Evolutionary conservation across 176 grass and related monocot genomes (phyloP), one percentile per base, ranked within the genome.

Genomic region (Oryza australiensis): DNA sequence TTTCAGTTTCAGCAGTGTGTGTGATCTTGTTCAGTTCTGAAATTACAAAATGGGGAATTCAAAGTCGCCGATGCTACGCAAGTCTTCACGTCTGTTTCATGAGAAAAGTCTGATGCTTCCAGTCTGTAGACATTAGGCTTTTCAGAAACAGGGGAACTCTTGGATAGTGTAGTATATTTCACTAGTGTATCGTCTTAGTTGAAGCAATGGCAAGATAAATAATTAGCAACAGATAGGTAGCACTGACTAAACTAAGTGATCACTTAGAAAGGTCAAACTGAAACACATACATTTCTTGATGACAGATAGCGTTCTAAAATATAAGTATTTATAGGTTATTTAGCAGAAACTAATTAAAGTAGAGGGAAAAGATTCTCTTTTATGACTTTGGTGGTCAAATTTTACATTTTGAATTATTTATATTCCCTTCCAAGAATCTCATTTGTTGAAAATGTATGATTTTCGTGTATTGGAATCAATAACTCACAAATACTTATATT

Each of bases 41-140:
- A 24, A 1, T 34, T 59, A 43, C 22, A 16, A 22, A 63, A 24
- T n/a, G 12, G 14, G 9, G 38, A 70, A 55, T 2, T 35, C 62
- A 41, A 51, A 49, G 66, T 49, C 66, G 22, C 20, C 18, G 66
- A 62, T 62, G 8, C 64, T 5, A 70, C 35, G 20, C 49, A 45
- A 46, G 27, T 64, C 13, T 64, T 79, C 74, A 51, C 48, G 66
- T 45, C 37, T 48, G n/a, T 85, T 2, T 79, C 57, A 38, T 72
- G 53, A 71, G 11, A 62, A 4, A 12, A 13, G 68, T 41, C 4
- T 55, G 3, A 6, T 27, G 28, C 6, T 28, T 72, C 28, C 53
- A 72, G 15, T 40, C 22, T n/a, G 83, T 85, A 34, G 51, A 64
- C 55, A 16, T 22, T 34, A 62, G 35, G 18, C 34, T 67, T 9